Conservation (phyloP, 169 alveolate genomes). For the Eimeria maxima region DNA sequence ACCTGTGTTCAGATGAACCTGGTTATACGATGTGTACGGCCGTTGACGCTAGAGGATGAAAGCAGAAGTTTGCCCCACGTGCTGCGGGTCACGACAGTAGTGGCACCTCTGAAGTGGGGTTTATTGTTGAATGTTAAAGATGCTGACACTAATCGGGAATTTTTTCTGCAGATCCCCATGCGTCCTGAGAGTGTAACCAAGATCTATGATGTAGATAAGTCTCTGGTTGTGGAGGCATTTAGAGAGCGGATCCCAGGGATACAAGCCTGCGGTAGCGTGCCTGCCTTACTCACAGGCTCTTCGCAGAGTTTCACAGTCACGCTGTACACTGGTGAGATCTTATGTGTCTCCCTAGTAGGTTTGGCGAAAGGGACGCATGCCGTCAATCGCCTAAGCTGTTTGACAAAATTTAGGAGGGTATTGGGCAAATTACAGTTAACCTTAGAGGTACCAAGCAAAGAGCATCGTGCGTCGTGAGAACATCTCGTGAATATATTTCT, state of each 20-base stretch:
- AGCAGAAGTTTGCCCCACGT: not conserved
- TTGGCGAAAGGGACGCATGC: not conserved
- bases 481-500: not conserved
- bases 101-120: not conserved
- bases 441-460: not conserved
- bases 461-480: not conserved
- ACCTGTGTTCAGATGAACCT: not conserved
- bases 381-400: not conserved
- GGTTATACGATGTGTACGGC: not conserved
- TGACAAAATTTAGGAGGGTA: slow-evolving; percentile 7
- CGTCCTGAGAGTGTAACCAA: not conserved
- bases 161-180: not conserved
- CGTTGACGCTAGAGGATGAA: not conserved
- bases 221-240: not conserved
- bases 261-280: slow-evolving; percentile 28
- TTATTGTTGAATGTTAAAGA: not conserved
- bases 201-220: not conserved
- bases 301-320: slow-evolving; percentile 13
- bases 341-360: not conserved
- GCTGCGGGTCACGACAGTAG: not conserved
- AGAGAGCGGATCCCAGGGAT: not conserved
- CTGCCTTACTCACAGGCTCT: not conserved
- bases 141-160: not conserved
- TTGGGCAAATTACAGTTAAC: no score
- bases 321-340: not conserved